Base-by-base conservation (phyloP, 805 yeast species). In the Wickerhamomyces xylosicus region DNA sequence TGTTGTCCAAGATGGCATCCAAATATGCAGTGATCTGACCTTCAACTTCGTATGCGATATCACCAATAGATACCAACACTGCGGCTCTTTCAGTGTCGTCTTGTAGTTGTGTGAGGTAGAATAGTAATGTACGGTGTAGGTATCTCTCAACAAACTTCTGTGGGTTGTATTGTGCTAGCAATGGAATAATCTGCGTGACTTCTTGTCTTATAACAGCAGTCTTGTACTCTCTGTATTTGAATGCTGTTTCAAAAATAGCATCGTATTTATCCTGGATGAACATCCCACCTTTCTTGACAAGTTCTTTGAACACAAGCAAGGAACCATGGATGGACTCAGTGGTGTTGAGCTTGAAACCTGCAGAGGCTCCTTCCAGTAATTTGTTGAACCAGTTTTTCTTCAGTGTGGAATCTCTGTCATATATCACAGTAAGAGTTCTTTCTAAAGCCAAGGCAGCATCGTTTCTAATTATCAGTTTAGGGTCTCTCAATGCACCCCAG, bases 281-380 rank as follows among this genome's bases (percentile, higher is more conserved):
- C 43, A 79, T 70, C 19, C 92, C 92, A 15, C 83, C 82, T 45
- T 78, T 71, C 38, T 71, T 63, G 13, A 89, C 70, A 15, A 90
- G 64, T 56, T 86, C 96, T 25, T 92, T 69, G 55, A 78, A 87
- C 1, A 85, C 92, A 31, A 90, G 63, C 18, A 90, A 62, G 0
- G 95, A 75, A 0, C 95, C 97, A 57, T 90, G 97, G n/a, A 85
- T 72, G 2, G 80, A 67, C 44, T 87, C 97, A 16, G 74, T 63
- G 0, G 75, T 58, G 31, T 64, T 66, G 34, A 65, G 43, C 34
- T 67, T 72, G 48, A 83, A 64, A 0, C 84, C 80, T 34, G 62
- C 63, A 2, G 77, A 72, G 5, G 90, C 83, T 52, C 79, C 83
- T 33, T 74, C 79, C 46, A 79, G 71, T 25, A 90, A 64, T 39